Evolutionary conservation across 2,329 filamentous ascomycete species (phyloP).

Genomic region (Escovopsis sp.): DNA sequence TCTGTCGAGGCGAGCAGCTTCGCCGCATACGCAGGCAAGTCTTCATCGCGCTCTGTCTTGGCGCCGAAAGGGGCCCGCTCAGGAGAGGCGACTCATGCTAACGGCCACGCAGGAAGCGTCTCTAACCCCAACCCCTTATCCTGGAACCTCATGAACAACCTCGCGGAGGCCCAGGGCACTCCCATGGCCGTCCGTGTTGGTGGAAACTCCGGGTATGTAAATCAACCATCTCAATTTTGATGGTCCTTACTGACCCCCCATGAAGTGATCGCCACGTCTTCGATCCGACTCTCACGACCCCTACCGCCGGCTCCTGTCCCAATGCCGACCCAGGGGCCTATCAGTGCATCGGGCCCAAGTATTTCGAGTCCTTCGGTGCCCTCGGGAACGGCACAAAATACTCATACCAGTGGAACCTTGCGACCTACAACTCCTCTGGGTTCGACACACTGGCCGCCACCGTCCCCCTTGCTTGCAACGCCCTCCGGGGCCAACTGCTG

Average conservation of each 20-base stretch:
- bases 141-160: slow-evolving; percentile 8
- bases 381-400: slow-evolving; percentile 9
- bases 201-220: slow-evolving; percentile 9
- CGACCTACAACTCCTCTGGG: slow-evolving; percentile 10
- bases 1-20: slow-evolving; percentile 10
- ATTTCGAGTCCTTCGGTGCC: slow-evolving; percentile 11
- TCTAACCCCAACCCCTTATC: slow-evolving; percentile 7
- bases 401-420: slow-evolving; percentile 12
- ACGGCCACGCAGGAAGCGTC: slow-evolving; percentile 3
- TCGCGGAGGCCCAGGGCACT: slow-evolving; percentile 7
- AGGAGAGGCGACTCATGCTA: neutral
- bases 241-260: neutral
- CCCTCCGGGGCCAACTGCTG: slow-evolving; percentile 9
- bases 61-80: neutral
- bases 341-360: slow-evolving; percentile 11
- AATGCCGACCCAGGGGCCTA: slow-evolving; percentile 10
- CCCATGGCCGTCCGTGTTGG: slow-evolving; percentile 8
- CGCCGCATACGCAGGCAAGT: slow-evolving; percentile 9
- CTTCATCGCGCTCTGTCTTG: no score
- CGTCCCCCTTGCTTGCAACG: slow-evolving; percentile 10
- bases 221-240: neutral
- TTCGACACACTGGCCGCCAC: slow-evolving; percentile 10
- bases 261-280: slow-evolving; percentile 11
- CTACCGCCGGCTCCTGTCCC: slow-evolving; percentile 9
- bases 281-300: slow-evolving; percentile 7